phyloP scores from a whole-genome alignment of 306 rosid genomes.

The Bauhinia variegata region DNA sequence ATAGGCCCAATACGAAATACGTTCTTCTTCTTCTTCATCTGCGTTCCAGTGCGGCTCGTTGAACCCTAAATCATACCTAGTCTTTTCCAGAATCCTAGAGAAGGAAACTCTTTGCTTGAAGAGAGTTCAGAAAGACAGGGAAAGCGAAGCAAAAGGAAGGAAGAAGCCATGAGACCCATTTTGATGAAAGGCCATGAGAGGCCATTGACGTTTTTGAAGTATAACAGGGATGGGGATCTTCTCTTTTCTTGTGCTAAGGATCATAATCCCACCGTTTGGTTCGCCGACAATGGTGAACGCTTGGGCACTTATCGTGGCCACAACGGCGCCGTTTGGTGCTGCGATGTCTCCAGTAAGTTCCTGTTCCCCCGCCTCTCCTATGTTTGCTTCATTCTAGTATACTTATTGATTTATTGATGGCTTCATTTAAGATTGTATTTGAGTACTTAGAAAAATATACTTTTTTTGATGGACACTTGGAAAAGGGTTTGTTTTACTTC shows the following conservation, averaged over 20 bases:
- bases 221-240: conserved; percentile 88
- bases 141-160: background rate
- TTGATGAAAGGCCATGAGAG: conserved; percentile 98
- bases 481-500: too few relatives aligned
- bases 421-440: background rate
- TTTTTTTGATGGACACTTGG: too few relatives aligned
- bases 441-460: background rate
- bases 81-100: background rate
- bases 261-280: conserved; percentile 89
- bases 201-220: conserved; percentile 87
- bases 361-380: background rate
- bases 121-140: background rate
- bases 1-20: too few relatives aligned
- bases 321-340: conserved; percentile 97
- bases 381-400: too few relatives aligned
- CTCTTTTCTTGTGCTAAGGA: conserved; percentile 92
- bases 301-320: conserved; percentile 89
- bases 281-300: conserved; percentile 95
- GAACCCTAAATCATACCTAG: background rate
- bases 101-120: too few relatives aligned
- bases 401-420: too few relatives aligned
- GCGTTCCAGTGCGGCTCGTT: too few relatives aligned
- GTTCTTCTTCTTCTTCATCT: too few relatives aligned
- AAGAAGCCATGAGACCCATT: conserved; percentile 75
- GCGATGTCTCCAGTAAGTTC: conserved; percentile 78